Base-by-base conservation (phyloP, 129 eudicot species). In the Tagetes erecta region DNA sequence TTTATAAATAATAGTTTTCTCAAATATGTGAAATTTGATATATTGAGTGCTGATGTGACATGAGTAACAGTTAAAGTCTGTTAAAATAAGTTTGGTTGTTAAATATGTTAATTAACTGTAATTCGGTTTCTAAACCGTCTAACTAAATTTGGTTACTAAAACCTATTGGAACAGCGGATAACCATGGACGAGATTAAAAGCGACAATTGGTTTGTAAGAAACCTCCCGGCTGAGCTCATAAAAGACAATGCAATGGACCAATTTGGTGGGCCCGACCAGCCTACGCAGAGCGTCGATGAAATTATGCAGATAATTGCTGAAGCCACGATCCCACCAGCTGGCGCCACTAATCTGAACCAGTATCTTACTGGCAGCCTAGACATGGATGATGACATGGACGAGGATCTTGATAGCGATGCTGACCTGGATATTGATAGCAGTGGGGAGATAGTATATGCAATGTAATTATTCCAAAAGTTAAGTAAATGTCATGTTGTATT, bases 301-400 rank as follows among this genome's bases (percentile, higher is more conserved):
- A 93, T 93, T 73, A 90, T 93, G 98, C 96, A 90, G 78, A 93
- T 93, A 73, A 88, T 93, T 39, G 80, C 92, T 0, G 98, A 93
- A 83, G 98, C 98, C 3, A 90, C 98, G 0, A 84, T 93, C 62
- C 98, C 98, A 6, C 78, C 96, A 4, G 86, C 84, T 33, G 96
- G 96, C 42, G 36, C 91, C 30, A 76, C 81, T 56, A 85, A 50
- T 63, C 82, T 87, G 30, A 87, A 87, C 52, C 91, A 90, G 52
- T 90, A 88, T 66, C 85, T 90, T 3, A 90, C 96, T 52, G 97
- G 97, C 5, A 84, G 93, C 65, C 73, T 94, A 66, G 98, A 94
- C 64, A 78, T 94, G 9, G 98, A 93, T 20, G 98, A 94, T 72
- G 98, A 94, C 80, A 94, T 94, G 93, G 96, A 90, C 6, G 96